Evolutionary conservation across 1,284 basidiomycete species (phyloP), one percentile per base, ranked within the genome.

Genomic region (Trichosporon coremiiforme): DNA sequence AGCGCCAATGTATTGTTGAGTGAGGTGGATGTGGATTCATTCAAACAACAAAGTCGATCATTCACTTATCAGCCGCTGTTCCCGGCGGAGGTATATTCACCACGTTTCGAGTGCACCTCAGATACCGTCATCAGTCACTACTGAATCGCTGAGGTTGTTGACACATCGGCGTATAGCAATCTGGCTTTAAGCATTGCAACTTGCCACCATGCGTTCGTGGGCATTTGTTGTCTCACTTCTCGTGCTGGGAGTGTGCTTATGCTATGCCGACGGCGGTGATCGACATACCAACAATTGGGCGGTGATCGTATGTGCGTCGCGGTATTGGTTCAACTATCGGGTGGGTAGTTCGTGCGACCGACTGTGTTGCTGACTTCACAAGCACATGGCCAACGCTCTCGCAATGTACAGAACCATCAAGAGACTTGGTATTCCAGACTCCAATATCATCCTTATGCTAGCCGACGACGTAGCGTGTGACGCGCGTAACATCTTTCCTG

Each of bases 321-420:
- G 95, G 71, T 98, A 95, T 80, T 98, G 95, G 95, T 98, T 99
- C 87, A 99, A 99, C 82, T 99, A 99, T 79, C 86, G 96, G 50
- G 95, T 96, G 78, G n/a, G n/a, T n/a, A n/a, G n/a, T n/a, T n/a
- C n/a, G n/a, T n/a, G n/a, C n/a, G n/a, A n/a, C n/a, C n/a, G n/a
- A n/a, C n/a, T 38, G 60, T 73, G n/a, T 13, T 65, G 55, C 62
- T 68, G 4, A 55, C 12, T 20, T 66, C n/a, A 15, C 53, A 53
- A 97, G 92, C 96, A 98, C 82, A 98, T 98, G 91, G 91, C 96
- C 15, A 99, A 99, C 84, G 92, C 95, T 0, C 87, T 99, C 12
- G 95, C 95, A 77, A 98, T 99, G 95, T 99, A 99, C 80, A 92
- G 97, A 67, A 98, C 95, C 1, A 94, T 99, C 66, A 99, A 99